A percentile compares a stretch with the other conserved stretches of the same genome.
Conservation (phyloP, 2,329 filamentous ascomycete genomes). For the Rugonectria rugulosa region DNA sequence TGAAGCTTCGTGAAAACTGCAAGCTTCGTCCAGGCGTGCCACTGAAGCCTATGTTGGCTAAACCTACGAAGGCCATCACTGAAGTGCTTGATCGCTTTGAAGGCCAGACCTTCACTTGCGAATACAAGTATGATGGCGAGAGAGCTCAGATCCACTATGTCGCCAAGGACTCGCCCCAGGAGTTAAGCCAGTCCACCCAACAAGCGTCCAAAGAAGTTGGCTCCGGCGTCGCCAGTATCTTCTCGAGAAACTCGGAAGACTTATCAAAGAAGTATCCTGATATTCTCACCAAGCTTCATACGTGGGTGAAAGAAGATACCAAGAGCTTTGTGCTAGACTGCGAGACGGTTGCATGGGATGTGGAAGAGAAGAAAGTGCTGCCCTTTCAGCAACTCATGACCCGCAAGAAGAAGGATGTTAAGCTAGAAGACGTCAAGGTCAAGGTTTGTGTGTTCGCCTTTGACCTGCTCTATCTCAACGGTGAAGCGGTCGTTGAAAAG, state of each 20-base stretch:
- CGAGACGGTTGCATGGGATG: constrained; percentile 96
- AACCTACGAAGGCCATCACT: constrained; percentile 97
- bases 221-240: constrained; percentile 86
- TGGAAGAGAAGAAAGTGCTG: constrained; percentile 91
- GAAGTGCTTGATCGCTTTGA: constrained; percentile 98
- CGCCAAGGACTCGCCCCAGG: constrained; percentile 76
- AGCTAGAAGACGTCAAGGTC: constrained; percentile 92
- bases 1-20: constrained; percentile 82
- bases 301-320: constrained; percentile 89
- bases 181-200: constrained; percentile 69
- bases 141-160: constrained; percentile 99
- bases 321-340: constrained; percentile 98
- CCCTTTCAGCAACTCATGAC: constrained; percentile 99
- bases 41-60: constrained; percentile 97
- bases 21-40: constrained; percentile 93
- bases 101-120: constrained; percentile 93
- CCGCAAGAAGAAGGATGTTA: constrained; percentile 95
- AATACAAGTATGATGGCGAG: constrained; percentile 99
- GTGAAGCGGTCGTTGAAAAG: constrained; percentile 87
- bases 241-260: constrained; percentile 97
- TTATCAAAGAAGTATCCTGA: constrained; percentile 98
- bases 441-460: constrained; percentile 98
- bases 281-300: constrained; percentile 84
- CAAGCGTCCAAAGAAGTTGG: constrained; percentile 70
- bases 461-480: constrained; percentile 92